Percentiles rank a stretch among this genome's conserved stretches.
These are phyloP conservation scores for Nemania sp. DNA, from an alignment of 2,329 filamentous ascomycete genomes.

Conservation along the genomic window DNA sequence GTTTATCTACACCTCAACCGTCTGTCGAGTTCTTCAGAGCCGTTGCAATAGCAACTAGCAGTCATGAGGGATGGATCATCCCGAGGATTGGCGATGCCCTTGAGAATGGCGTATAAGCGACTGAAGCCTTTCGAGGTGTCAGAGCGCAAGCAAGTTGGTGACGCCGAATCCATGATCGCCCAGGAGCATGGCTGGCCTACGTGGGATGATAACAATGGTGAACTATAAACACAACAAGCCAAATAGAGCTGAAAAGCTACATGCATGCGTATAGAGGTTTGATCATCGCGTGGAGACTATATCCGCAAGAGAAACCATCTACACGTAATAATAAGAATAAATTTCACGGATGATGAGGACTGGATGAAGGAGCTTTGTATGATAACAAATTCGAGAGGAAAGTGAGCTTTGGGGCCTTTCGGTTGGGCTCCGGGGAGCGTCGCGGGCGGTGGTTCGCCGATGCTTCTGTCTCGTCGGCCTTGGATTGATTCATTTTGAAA, in stretches of 20 bases:
- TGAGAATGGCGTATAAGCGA: conserved; percentile 65
- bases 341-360: neutral
- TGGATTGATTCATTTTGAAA: too few species aligned
- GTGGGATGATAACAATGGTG: conserved; percentile 23
- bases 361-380: neutral
- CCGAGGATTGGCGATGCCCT: conserved; percentile 69
- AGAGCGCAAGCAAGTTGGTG: conserved; percentile 87
- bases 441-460: too few species aligned
- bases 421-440: too few species aligned
- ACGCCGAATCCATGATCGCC: conserved; percentile 58
- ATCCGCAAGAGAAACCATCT: neutral
- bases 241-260: too few species aligned
- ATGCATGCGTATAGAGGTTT: neutral
- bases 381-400: neutral
- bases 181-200: conserved; percentile 30
- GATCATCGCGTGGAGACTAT: neutral
- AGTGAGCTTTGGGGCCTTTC: too few species aligned
- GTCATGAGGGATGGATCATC: conserved; percentile 77
- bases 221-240: conserved; percentile 26
- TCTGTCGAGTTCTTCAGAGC: conserved; percentile 92
- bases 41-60: conserved; percentile 91
- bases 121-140: conserved; percentile 75
- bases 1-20: conserved; percentile 98
- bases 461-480: too few species aligned
- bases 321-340: neutral